Evolutionary conservation across 805 yeast species (phyloP).

Genomic region (Nadsonia fulvescens): DNA sequence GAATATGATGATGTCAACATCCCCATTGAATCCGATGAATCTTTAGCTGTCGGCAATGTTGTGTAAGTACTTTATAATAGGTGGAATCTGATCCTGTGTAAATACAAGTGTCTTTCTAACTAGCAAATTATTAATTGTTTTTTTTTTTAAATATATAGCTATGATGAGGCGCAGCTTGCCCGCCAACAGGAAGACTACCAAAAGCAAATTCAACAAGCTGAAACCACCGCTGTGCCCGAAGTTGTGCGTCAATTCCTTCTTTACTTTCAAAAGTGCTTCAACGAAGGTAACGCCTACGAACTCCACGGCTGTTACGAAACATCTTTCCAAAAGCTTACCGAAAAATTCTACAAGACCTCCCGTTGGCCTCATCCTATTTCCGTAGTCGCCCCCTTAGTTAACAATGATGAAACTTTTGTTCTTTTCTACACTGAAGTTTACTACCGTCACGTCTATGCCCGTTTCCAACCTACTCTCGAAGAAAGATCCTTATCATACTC

Average conservation of each 20-base stretch:
- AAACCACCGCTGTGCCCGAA: slow-evolving; percentile 21
- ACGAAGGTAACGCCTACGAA: slow-evolving; percentile 26
- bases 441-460: slow-evolving; percentile 32
- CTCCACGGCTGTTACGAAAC: slow-evolving; percentile 27
- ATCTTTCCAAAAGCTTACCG: slow-evolving; percentile 28
- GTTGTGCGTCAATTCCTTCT: slow-evolving; percentile 26
- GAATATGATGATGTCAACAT: too few species aligned
- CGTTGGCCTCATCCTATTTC: slow-evolving; percentile 30
- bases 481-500: slow-evolving; percentile 29
- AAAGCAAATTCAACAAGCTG: slow-evolving; percentile 12
- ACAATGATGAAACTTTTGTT: slow-evolving; percentile 27
- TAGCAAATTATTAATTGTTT: too few species aligned
- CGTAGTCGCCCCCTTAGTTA: slow-evolving; percentile 26
- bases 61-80: too few species aligned
- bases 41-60: too few species aligned
- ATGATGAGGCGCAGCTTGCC: slow-evolving; percentile 18
- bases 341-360: slow-evolving; percentile 24
- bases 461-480: slow-evolving; percentile 25
- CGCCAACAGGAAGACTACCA: slow-evolving; percentile 17
- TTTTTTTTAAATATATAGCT: too few species aligned
- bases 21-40: too few species aligned
- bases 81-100: too few species aligned
- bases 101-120: too few species aligned
- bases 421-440: slow-evolving; percentile 31
- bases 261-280: slow-evolving; percentile 24